phyloP scores from a whole-genome alignment of 2,329 filamentous ascomycete species.

The Xylariaceae sp. region DNA sequence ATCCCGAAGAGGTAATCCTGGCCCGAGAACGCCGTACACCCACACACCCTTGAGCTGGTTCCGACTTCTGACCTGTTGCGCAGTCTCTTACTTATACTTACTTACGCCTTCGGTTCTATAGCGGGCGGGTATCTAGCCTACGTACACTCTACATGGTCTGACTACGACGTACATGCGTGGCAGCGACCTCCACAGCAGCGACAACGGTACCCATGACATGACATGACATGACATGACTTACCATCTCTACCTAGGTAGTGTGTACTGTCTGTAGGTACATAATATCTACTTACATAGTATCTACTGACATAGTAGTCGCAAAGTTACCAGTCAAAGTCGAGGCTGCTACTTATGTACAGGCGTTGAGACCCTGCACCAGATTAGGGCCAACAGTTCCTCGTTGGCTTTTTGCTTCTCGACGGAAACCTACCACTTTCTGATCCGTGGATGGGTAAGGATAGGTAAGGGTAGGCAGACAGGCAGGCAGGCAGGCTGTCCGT shows the following conservation, averaged over 20 bases:
- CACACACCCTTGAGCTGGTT: constrained; percentile 11
- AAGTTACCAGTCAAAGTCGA: background rate
- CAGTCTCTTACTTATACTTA: background rate
- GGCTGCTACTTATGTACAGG: background rate
- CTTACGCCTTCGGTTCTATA: background rate
- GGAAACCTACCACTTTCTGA: background rate
- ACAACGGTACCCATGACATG: too few relatives aligned
- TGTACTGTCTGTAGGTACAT: too few relatives aligned
- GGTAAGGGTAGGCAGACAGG: too few relatives aligned
- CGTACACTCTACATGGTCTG: too few relatives aligned
- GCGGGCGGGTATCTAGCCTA: too few relatives aligned
- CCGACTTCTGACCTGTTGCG: constrained; percentile 1
- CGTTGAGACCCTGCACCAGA: background rate
- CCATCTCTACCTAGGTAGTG: too few relatives aligned
- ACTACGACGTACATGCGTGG: too few relatives aligned
- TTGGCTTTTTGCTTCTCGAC: background rate
- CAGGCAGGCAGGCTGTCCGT: too few relatives aligned
- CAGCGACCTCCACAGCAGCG: too few relatives aligned
- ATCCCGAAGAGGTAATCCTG: constrained; percentile 30
- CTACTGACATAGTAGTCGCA: background rate
- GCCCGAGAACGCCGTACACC: constrained; percentile 27
- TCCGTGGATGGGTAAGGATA: background rate
- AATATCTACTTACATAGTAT: background rate
- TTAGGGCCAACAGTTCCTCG: background rate
- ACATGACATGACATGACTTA: too few relatives aligned